Percentiles rank a stretch among this genome's conserved stretches.
Conservation (phyloP, 2,329 filamentous ascomycete genomes). For the Fusarium incarnatum region DNA sequence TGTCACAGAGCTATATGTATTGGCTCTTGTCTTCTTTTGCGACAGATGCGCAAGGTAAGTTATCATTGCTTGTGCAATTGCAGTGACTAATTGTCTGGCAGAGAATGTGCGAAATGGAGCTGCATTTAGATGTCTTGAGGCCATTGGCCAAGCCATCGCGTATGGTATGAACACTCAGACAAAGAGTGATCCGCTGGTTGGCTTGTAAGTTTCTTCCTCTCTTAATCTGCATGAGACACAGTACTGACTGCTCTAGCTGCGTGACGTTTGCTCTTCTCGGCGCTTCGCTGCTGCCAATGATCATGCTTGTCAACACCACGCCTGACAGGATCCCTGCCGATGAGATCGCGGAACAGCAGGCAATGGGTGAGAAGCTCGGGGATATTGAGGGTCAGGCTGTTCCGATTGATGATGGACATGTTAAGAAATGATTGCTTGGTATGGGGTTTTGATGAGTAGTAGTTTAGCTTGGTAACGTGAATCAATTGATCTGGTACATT, state of each 20-base stretch:
- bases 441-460: neutral
- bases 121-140: slow-evolving; percentile 16
- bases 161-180: slow-evolving; percentile 25
- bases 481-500: neutral
- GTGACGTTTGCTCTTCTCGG: slow-evolving; percentile 1
- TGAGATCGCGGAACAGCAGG: slow-evolving; percentile 12
- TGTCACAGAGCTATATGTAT: slow-evolving; percentile 20
- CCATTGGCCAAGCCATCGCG: slow-evolving; percentile 6
- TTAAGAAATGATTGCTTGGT: neutral
- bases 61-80: too few relatives aligned
- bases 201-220: neutral
- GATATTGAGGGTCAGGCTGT: slow-evolving; percentile 11
- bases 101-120: slow-evolving; percentile 17
- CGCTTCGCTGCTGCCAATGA: slow-evolving; percentile 17
- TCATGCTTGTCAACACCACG: slow-evolving; percentile 21
- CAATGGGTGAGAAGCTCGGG: neutral
- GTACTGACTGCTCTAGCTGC: neutral
- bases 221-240: fast-evolving
- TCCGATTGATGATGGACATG: neutral
- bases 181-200: slow-evolving; percentile 11
- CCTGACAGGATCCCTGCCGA: slow-evolving; percentile 19
- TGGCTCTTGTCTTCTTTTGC: slow-evolving; percentile 21
- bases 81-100: fast-evolving
- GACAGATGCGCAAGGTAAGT: slow-evolving; percentile 18
- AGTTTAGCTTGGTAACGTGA: fast-evolving